These are phyloP conservation scores for Ceratocystis smalleyi DNA, from an alignment of 2,329 filamentous ascomycete species.

Conservation along the genomic window DNA sequence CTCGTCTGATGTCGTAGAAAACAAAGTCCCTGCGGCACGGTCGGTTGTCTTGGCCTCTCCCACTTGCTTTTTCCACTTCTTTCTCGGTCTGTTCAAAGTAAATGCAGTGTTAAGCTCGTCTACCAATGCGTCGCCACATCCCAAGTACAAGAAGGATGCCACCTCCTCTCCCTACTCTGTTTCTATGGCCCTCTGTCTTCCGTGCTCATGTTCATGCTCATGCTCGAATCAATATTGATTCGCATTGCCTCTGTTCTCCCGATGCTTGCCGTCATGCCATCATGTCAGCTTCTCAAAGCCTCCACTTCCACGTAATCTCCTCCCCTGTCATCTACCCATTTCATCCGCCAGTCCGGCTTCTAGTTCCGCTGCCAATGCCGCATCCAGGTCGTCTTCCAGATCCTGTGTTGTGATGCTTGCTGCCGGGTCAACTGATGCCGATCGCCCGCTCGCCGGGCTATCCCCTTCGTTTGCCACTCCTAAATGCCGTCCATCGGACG, in stretches of 20 bases:
- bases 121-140: background rate
- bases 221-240: background rate
- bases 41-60: background rate
- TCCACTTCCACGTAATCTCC: background rate
- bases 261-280: background rate
- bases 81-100: background rate
- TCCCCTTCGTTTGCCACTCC: slow-evolving; percentile 25
- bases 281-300: background rate
- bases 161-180: background rate
- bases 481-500: slow-evolving; percentile 31
- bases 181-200: too few species aligned
- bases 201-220: background rate
- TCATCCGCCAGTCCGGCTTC: slow-evolving; percentile 25
- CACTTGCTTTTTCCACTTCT: background rate
- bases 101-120: too few species aligned
- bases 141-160: background rate
- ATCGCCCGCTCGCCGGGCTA: slow-evolving; percentile 29
- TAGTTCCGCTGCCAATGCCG: slow-evolving; percentile 46
- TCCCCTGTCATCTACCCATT: background rate
- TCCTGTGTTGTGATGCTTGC: slow-evolving; percentile 21
- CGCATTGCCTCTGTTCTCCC: background rate
- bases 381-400: slow-evolving; percentile 40
- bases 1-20: slow-evolving; percentile 2
- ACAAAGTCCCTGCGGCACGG: background rate
- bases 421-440: slow-evolving; percentile 28